These are phyloP conservation scores for Chaetomidium leptoderma DNA, from an alignment of 495 filamentous ascomycete genomes.

Conservation along the genomic window DNA sequence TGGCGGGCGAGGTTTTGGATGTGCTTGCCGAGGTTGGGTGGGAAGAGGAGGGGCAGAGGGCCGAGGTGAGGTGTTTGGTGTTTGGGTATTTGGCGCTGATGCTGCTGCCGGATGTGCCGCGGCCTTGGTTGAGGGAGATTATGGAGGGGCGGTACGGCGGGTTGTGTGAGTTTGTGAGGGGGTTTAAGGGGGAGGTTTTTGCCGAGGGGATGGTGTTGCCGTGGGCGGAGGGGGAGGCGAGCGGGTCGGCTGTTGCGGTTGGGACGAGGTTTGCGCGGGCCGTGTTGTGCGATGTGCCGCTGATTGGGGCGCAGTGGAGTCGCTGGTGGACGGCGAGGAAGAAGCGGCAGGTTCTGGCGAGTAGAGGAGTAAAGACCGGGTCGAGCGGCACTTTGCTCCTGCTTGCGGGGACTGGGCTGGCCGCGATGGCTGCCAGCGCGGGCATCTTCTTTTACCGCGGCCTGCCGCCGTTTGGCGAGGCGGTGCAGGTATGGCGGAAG, in stretches of 20 bases:
- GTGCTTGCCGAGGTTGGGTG: constrained; percentile 60
- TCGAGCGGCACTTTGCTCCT: constrained; percentile 7
- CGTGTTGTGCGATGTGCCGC: constrained; percentile 21
- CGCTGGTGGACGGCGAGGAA: constrained; percentile 25
- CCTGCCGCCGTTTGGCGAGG: constrained; percentile 33
- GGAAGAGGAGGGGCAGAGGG: constrained; percentile 50
- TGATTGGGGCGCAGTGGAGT: constrained; percentile 21
- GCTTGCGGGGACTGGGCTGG: constrained; percentile 25
- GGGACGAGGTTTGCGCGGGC: constrained; percentile 33
- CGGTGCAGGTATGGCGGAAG: constrained; percentile 34
- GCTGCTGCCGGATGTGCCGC: constrained; percentile 63
- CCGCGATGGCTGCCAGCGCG: constrained; percentile 21
- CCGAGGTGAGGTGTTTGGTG: constrained; percentile 72
- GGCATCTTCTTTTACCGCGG: constrained; percentile 25
- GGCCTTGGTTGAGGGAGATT: constrained; percentile 63
- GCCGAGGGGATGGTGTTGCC: constrained; percentile 20
- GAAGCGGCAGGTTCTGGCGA: constrained; percentile 10
- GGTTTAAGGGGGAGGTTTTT: constrained; percentile 42
- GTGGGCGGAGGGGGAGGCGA: constrained; percentile 11
- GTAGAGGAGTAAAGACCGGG: not conserved
- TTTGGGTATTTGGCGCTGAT: constrained; percentile 74
- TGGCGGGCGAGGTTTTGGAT: constrained; percentile 63
- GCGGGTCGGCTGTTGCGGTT: constrained; percentile 15
- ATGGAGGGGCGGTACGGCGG: constrained; percentile 53
- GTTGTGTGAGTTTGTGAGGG: constrained; percentile 53